Evolutionary conservation across 306 rosid genomes (phyloP).

Genomic region (Malus domestica): ASM211411v1 NC_041798.1:28832001-28832500

Average conservation of each 20-base stretch:
- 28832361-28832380: slow-evolving; percentile 52
- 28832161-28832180: slow-evolving; percentile 50
- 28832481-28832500: slow-evolving; percentile 32
- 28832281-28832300: slow-evolving; percentile 52
- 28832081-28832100: slow-evolving; percentile 53
- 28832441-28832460: slow-evolving; percentile 31
- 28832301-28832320: slow-evolving; percentile 53
- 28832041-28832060: slow-evolving; percentile 47
- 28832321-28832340: slow-evolving; percentile 47
- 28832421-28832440: slow-evolving; percentile 27
- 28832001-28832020: slow-evolving; percentile 54
- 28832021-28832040: slow-evolving; percentile 41
- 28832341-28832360: slow-evolving; percentile 52
- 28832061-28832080: slow-evolving; percentile 28
- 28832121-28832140: slow-evolving; percentile 33
- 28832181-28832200: slow-evolving; percentile 31
- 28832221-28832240: slow-evolving; percentile 46
- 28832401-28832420: slow-evolving; percentile 36
- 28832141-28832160: slow-evolving; percentile 39
- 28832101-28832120: slow-evolving; percentile 31
- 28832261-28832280: slow-evolving; percentile 35
- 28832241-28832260: slow-evolving; percentile 41
- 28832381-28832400: slow-evolving; percentile 43
- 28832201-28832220: slow-evolving; percentile 54
- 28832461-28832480: slow-evolving; percentile 39